phyloP scores from a whole-genome alignment of 2,329 filamentous ascomycete species.

The Neofusicoccum parvum region DNA sequence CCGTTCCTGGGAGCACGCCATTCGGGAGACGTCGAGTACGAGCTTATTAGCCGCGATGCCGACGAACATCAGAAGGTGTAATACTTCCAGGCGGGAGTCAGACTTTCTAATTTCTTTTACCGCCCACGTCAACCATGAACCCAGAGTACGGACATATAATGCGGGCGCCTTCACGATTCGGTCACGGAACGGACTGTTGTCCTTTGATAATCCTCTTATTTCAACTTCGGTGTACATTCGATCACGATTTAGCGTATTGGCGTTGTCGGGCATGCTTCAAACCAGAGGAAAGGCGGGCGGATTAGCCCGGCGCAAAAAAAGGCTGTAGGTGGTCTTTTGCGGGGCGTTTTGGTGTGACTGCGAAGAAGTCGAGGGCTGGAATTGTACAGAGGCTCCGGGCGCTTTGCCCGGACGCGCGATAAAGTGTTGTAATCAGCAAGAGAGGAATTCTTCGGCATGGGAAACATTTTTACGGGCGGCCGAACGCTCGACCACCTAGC shows the following conservation, averaged over 20 bases:
- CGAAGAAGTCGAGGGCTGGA: not conserved
- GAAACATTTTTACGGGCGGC: not conserved
- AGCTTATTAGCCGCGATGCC: conserved; percentile 1
- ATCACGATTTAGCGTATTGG: not conserved
- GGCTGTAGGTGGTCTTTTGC: not conserved
- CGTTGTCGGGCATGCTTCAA: conserved; percentile 5
- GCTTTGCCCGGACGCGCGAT: not conserved
- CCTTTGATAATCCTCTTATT: conserved; percentile 7
- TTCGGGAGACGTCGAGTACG: conserved; percentile 16
- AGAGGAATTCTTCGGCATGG: not conserved
- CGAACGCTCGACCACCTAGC: not conserved
- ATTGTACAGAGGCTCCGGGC: not conserved
- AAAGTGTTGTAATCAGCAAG: not conserved
- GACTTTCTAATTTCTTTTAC: not conserved
- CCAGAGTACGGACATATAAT: not conserved
- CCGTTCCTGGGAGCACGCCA: not conserved
- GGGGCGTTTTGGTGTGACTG: not conserved
- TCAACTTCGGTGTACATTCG: conserved; percentile 15
- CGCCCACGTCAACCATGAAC: not conserved
- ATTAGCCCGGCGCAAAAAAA: not conserved
- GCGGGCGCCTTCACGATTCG: not conserved
- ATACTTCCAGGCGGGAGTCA: not conserved
- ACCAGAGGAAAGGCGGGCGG: conserved; percentile 8
- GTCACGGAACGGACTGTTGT: not conserved
- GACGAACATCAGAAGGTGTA: conserved; percentile 17